Conservation (phyloP, 305 asterid species). For the Rubia occidens region DNA sequence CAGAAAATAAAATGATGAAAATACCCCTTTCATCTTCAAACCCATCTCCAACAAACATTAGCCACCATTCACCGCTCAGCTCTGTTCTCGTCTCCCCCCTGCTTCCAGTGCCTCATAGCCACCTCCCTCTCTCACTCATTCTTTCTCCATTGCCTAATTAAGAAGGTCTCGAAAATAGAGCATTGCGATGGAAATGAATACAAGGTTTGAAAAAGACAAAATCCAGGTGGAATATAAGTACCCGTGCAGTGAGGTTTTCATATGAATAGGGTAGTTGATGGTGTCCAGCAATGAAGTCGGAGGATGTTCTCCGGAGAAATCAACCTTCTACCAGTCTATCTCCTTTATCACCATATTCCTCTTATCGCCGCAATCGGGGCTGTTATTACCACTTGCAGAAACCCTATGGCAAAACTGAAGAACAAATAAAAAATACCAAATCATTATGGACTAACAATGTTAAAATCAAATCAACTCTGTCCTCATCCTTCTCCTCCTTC, state of each 20-base stretch:
- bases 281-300: conserved; percentile 61
- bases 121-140: too few species aligned
- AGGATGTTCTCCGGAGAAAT: conserved; percentile 54
- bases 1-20: too few species aligned
- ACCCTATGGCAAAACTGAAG: conserved; percentile 41
- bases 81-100: too few species aligned
- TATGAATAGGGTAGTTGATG: conserved; percentile 51
- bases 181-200: not conserved
- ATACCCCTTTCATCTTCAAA: too few species aligned
- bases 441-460: not conserved
- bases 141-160: not conserved
- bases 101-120: too few species aligned
- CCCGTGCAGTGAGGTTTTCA: conserved; percentile 56
- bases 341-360: conserved; percentile 32
- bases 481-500: too few species aligned
- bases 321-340: conserved; percentile 44
- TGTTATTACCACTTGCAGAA: conserved; percentile 12
- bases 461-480: not conserved
- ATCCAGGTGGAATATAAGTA: conserved; percentile 12
- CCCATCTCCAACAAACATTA: too few species aligned
- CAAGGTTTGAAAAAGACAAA: not conserved
- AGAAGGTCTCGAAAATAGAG: not conserved
- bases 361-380: conserved; percentile 27
- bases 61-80: too few species aligned
- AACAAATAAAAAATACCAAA: conserved; percentile 1